Conservation (phyloP, 2,329 filamentous ascomycete genomes). For the Xylaria sp. region DNA sequence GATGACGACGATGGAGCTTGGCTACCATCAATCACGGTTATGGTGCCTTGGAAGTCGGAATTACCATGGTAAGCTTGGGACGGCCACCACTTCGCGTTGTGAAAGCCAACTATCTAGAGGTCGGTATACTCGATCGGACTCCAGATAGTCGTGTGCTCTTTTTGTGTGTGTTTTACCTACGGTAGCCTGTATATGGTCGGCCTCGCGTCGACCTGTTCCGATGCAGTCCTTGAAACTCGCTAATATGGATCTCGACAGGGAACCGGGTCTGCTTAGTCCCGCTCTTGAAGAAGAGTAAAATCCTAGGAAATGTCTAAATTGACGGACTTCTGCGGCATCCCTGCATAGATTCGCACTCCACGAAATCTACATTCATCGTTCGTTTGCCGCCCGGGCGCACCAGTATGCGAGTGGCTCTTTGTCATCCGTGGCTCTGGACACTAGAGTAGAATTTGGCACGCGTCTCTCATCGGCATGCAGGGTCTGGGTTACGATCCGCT, state of each 20-base stretch:
- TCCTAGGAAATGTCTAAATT: conserved; percentile 1
- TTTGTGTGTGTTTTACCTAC: not conserved
- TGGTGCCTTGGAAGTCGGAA: not conserved
- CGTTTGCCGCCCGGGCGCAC: not conserved
- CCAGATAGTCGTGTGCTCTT: not conserved
- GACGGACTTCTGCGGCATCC: conserved; percentile 6
- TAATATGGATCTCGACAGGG: conserved; percentile 59
- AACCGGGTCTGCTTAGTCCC: conserved; percentile 55
- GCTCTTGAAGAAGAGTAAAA: not conserved
- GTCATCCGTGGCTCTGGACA: conserved; percentile 26
- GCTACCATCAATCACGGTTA: not conserved
- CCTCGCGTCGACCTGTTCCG: conserved; percentile 12
- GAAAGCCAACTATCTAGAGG: not conserved
- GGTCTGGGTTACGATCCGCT: conserved; percentile 25
- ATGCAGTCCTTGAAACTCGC: conserved; percentile 63
- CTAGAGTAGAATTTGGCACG: conserved; percentile 1
- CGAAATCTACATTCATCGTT: conserved; percentile 10
- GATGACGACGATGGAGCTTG: not conserved
- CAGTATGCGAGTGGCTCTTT: conserved; percentile 9
- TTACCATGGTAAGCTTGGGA: not conserved
- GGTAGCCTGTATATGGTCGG: not conserved
- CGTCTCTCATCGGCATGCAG: conserved; percentile 12
- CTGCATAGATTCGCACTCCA: conserved; percentile 4
- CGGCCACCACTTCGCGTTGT: not conserved
- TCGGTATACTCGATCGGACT: not conserved